Evolutionary conservation across 2,329 filamentous ascomycete species (phyloP).

Genomic region (Fusarium pseudocircinatum): DNA sequence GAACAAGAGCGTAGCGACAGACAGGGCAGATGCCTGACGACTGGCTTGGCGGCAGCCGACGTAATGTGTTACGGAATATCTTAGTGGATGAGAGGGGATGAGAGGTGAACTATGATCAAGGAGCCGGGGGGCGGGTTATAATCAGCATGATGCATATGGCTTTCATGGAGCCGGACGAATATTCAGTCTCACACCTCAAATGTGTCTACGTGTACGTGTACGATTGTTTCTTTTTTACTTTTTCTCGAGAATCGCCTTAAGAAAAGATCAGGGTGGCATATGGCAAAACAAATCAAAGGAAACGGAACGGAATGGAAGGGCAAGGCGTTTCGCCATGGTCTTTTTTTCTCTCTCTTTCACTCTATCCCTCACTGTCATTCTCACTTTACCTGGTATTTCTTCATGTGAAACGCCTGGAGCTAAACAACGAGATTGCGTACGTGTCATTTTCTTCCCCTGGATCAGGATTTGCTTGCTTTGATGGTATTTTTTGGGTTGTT

Average conservation of each 20-base stretch:
- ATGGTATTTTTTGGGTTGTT: conserved; percentile 40
- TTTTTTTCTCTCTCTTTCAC: conserved; percentile 28
- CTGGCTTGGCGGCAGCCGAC: conserved; percentile 39
- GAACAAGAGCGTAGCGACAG: neutral
- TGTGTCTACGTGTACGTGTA: conserved; percentile 51
- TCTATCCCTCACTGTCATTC: conserved; percentile 26
- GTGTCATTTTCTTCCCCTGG: conserved; percentile 37
- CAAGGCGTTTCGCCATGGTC: conserved; percentile 40
- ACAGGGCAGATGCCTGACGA: neutral
- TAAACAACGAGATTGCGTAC: conserved; percentile 39
- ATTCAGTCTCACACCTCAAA: conserved; percentile 43
- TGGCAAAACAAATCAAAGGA: conserved; percentile 30
- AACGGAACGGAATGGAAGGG: conserved; percentile 29
- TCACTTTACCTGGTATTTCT: conserved; percentile 30
- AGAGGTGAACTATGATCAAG: conserved; percentile 31
- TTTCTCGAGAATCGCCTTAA: conserved; percentile 47
- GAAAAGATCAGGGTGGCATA: conserved; percentile 45
- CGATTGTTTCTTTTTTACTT: conserved; percentile 47
- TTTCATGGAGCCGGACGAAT: conserved; percentile 39
- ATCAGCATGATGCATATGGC: conserved; percentile 45
- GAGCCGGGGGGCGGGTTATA: conserved; percentile 43
- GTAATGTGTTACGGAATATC: conserved; percentile 22
- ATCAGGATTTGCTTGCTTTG: conserved; percentile 41
- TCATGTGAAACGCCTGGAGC: conserved; percentile 22
- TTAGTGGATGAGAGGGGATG: conserved; percentile 35